Evolutionary conservation across 768 basidiomycete species (phyloP).

Genomic region (Boletus eberwhitei): DNA sequence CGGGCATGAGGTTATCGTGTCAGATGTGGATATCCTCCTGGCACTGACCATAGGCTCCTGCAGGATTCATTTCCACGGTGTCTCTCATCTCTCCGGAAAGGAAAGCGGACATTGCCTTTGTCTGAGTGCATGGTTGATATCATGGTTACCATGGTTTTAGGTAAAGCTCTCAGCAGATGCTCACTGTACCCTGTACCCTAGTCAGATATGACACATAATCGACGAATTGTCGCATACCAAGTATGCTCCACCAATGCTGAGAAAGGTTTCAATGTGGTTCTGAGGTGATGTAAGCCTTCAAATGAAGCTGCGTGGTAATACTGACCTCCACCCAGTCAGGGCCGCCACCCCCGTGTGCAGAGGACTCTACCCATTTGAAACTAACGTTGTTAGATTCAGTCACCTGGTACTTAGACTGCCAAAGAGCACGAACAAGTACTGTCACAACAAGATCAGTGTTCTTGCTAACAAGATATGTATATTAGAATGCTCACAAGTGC

Average conservation of each 20-base stretch:
- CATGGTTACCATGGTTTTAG: neutral
- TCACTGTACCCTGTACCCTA: slow-evolving; percentile 63
- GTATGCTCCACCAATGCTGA: slow-evolving; percentile 85
- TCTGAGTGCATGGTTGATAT: slow-evolving; percentile 38
- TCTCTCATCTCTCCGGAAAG: slow-evolving; percentile 96
- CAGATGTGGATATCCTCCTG: neutral
- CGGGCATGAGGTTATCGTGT: neutral
- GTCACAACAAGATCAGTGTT: slow-evolving; percentile 5
- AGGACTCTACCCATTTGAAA: slow-evolving; percentile 96
- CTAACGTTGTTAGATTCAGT: slow-evolving; percentile 37
- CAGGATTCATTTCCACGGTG: slow-evolving; percentile 81
- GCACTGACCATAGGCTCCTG: slow-evolving; percentile 65
- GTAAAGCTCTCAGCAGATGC: slow-evolving; percentile 19
- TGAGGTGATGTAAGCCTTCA: slow-evolving; percentile 24
- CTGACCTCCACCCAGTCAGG: slow-evolving; percentile 85
- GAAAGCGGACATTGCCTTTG: slow-evolving; percentile 94
- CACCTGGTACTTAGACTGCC: neutral
- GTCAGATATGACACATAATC: neutral
- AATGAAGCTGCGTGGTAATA: neutral
- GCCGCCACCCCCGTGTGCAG: slow-evolving; percentile 76
- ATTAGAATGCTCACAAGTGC: slow-evolving; percentile 39
- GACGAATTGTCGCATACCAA: slow-evolving; percentile 46
- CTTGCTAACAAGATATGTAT: neutral
- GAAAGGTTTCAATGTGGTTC: slow-evolving; percentile 83
- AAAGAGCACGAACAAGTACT: slow-evolving; percentile 78